Evolutionary conservation across 331 rosid species (phyloP).

Genomic region (Cydonia oblonga): DNA sequence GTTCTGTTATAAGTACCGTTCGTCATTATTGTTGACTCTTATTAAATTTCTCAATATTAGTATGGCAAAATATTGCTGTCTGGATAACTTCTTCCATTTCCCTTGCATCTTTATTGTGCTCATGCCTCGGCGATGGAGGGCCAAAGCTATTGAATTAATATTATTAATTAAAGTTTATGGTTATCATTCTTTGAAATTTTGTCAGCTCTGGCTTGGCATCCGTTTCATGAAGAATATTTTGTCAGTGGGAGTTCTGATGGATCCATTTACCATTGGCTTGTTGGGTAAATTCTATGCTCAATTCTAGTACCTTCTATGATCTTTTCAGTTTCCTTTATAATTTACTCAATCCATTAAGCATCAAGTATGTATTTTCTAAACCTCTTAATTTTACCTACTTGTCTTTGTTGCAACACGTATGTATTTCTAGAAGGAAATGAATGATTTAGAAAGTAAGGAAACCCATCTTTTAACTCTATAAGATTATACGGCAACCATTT

Average conservation of each 20-base stretch:
- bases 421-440: background rate
- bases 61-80: background rate
- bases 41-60: background rate
- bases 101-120: background rate
- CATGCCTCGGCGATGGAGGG: background rate
- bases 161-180: slow-evolving; percentile 15
- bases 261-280: slow-evolving; percentile 98
- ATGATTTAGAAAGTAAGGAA: background rate
- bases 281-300: slow-evolving; percentile 49
- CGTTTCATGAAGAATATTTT: slow-evolving; percentile 96
- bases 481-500: background rate
- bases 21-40: background rate
- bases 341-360: background rate
- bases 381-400: background rate
- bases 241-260: slow-evolving; percentile 98
- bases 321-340: background rate
- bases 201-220: slow-evolving; percentile 98
- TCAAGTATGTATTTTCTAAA: background rate
- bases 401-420: background rate
- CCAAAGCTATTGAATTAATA: background rate
- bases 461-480: background rate
- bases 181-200: slow-evolving; percentile 12
- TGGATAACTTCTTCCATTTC: background rate
- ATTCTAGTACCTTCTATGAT: background rate
- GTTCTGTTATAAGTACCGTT: background rate